Evolutionary conservation across 345 rosid species (phyloP), one percentile per base, ranked within the genome.

Genomic region (Hypericum androsaemum): DNA sequence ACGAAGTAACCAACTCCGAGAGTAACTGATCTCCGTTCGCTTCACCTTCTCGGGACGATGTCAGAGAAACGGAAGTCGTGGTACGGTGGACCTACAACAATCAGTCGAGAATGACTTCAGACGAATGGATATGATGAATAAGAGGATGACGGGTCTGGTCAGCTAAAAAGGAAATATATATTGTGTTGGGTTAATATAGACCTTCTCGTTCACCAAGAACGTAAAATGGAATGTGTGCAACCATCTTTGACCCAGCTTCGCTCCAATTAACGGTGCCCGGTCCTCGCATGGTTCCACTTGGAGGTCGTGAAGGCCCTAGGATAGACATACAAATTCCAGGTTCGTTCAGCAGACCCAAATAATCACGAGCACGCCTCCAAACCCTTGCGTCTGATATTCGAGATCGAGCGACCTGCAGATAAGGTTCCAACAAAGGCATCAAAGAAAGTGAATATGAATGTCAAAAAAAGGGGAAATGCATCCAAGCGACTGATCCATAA

Each of bases 191-290:
- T 37, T 5, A 13, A 52, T 11, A 10, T 66, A 67, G 6, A 90
- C 98, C 98, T 83, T 77, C 71, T 52, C 80, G 88, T 54, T 77
- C 86, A 28, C 86, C 81, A 15, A 92, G 84, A 70, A 92, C 74
- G 77, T 92, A 77, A 65, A 88, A 83, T 13, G 98, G 96, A 61
- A 82, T 62, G 56, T 88, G 80, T 28, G 88, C 80, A 48, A 75
- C 71, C 84, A 88, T 61, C 74, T 78, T 80, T 15, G 56, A 62
- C 47, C 83, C 80, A 5, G 89, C 94, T 62, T 78, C 80, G 51
- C 79, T 78, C 98, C 96, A 92, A 64, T 87, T 81, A 52, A 88
- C 84, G 28, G 77, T 71, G 37, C 94, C 96, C 0, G 89, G 96
- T 46, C 63, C 64, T 39, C 66, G 80, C 53, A 44, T 47, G 44